Conservation (phyloP, 257 asterid species). For the Paulownia fortunei region DNA sequence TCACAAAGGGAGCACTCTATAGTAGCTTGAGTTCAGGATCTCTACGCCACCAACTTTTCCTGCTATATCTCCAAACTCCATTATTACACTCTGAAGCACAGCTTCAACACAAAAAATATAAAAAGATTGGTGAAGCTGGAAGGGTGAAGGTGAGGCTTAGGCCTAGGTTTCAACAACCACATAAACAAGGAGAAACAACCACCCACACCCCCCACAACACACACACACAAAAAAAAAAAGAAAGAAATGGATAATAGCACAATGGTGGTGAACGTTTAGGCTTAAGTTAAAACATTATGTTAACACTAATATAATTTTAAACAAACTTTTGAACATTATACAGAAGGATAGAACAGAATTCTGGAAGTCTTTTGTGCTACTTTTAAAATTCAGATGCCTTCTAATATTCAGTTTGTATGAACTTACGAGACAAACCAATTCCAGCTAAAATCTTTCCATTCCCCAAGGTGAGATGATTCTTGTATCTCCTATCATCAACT, state of each 20-base stretch:
- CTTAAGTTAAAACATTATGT: no score
- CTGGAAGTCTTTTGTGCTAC: background rate
- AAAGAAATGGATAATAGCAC: background rate
- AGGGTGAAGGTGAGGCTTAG: no score
- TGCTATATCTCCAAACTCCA: background rate
- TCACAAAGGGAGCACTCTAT: background rate
- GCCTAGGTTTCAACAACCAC: no score
- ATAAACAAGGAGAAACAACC: no score
- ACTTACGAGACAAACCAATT: slow-evolving; percentile 95
- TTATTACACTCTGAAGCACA: background rate
- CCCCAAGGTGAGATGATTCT: slow-evolving; percentile 90
- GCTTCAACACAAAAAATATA: background rate
- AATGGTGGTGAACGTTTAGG: no score
- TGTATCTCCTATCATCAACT: slow-evolving; percentile 94
- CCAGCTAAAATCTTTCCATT: slow-evolving; percentile 88
- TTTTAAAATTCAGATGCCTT: background rate
- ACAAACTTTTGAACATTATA: slow-evolving; percentile 1
- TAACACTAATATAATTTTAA: background rate
- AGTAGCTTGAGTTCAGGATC: background rate
- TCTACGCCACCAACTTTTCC: background rate
- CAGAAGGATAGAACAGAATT: background rate
- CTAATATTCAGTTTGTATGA: background rate
- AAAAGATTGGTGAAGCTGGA: no score
- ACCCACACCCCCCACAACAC: no score
- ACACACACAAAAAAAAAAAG: background rate